Percentiles rank a stretch among this genome's conserved stretches.
Conservation (phyloP, 2,329 filamentous ascomycete genomes). For the Diaporthe ilicicola region DNA sequence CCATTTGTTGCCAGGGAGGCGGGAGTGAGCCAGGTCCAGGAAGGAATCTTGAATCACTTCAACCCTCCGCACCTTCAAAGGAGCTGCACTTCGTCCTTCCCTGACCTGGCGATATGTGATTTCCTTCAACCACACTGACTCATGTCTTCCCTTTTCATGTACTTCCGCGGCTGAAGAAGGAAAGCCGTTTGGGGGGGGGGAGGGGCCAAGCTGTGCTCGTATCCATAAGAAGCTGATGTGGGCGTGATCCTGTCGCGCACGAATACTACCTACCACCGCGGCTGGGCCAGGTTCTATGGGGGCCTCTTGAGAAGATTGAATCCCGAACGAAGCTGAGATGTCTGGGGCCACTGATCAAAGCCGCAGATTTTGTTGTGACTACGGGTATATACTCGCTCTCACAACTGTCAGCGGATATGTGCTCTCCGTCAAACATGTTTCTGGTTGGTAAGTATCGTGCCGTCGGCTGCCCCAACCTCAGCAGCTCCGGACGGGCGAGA, state of each 20-base stretch:
- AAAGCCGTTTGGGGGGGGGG: neutral
- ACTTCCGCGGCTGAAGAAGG: neutral
- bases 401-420: neutral
- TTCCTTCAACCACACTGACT: neutral
- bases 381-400: neutral
- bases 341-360: neutral
- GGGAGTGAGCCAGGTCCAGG: neutral
- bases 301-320: neutral
- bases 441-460: neutral
- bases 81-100: neutral
- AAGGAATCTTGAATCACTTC: neutral
- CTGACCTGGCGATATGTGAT: neutral
- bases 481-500: neutral
- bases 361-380: neutral
- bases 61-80: neutral
- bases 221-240: constrained; percentile 11
- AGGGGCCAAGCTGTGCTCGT: constrained; percentile 6
- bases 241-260: constrained; percentile 12
- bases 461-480: neutral
- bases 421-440: neutral
- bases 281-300: neutral
- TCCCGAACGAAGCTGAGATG: neutral
- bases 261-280: neutral
- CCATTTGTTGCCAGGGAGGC: too few species aligned
- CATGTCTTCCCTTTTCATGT: neutral